A percentile compares a stretch with the other conserved stretches of the same genome.
These are phyloP conservation scores for Sclerotinia borealis DNA, from an alignment of 2,329 filamentous ascomycete genomes.

Conservation along the genomic window DNA sequence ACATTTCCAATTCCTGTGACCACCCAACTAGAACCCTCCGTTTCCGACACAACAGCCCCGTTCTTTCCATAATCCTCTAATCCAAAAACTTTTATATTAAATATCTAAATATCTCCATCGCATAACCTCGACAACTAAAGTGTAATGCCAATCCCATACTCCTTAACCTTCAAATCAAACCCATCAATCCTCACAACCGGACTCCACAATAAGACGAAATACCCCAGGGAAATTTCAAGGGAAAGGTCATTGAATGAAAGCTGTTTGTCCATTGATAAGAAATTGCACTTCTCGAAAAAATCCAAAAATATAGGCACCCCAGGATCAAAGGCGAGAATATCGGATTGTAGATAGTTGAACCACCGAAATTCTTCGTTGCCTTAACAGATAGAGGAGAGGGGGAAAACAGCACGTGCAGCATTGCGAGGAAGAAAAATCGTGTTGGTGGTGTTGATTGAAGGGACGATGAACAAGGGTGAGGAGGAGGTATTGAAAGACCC, in stretches of 20 bases:
- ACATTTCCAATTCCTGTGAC: constrained; percentile 70
- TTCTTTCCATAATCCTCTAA: constrained; percentile 47
- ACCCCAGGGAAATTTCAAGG: constrained; percentile 74
- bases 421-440: constrained; percentile 50
- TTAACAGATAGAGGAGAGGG: constrained; percentile 68
- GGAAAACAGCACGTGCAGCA: constrained; percentile 60
- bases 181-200: constrained; percentile 70
- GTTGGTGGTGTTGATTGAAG: constrained; percentile 44
- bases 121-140: constrained; percentile 63
- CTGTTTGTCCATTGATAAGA: constrained; percentile 61
- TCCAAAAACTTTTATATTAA: constrained; percentile 59
- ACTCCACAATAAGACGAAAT: constrained; percentile 66
- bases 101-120: constrained; percentile 56
- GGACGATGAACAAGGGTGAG: constrained; percentile 51
- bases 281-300: constrained; percentile 72
- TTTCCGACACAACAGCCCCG: constrained; percentile 43
- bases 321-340: constrained; percentile 50
- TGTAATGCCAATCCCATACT: constrained; percentile 73
- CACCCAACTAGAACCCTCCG: constrained; percentile 52
- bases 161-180: constrained; percentile 66
- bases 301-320: constrained; percentile 43
- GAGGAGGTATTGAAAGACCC: constrained; percentile 43
- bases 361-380: constrained; percentile 78
- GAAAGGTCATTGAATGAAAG: constrained; percentile 71
- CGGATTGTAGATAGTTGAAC: constrained; percentile 62